Evolutionary conservation across 495 filamentous ascomycete genomes (phyloP).

Genomic region (Aspergillus carlsbadensis): DNA sequence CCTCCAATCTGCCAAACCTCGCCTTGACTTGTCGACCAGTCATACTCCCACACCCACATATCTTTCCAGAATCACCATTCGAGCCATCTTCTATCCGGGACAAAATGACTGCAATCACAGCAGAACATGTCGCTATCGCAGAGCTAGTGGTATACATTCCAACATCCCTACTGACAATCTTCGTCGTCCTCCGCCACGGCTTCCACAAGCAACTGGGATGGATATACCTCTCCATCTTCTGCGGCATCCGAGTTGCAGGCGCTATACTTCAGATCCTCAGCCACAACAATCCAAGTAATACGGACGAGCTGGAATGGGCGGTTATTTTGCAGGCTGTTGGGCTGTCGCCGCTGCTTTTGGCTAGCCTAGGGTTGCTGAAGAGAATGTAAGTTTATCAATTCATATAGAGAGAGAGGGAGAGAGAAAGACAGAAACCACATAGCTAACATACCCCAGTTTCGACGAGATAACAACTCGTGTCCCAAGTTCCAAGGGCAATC

Average conservation of each 20-base stretch:
- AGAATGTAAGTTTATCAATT: slow-evolving; percentile 13
- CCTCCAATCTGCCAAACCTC: no score
- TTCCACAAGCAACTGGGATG: slow-evolving; percentile 20
- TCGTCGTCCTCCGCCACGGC: slow-evolving; percentile 15
- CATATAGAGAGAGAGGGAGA: no score
- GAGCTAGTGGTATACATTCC: slow-evolving; percentile 21
- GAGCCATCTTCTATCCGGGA: no score
- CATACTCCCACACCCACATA: no score
- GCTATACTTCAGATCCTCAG: slow-evolving; percentile 17
- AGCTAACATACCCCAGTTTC: slow-evolving; percentile 10
- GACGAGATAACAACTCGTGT: background rate
- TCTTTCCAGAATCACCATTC: no score
- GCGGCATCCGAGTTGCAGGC: slow-evolving; percentile 16
- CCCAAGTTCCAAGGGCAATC: background rate
- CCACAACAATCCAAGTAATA: slow-evolving; percentile 14
- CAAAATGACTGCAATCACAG: slow-evolving; percentile 13
- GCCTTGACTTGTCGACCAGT: no score
- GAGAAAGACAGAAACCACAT: no score
- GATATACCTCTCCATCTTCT: slow-evolving; percentile 21
- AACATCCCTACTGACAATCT: slow-evolving; percentile 10
- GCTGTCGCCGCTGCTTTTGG: slow-evolving; percentile 18
- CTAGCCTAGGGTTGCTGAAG: slow-evolving; percentile 17
- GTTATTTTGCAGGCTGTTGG: slow-evolving; percentile 17
- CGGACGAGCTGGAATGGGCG: slow-evolving; percentile 16
- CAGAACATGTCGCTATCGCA: slow-evolving; percentile 17